Percentiles rank a stretch among this genome's conserved stretches.
phyloP scores from a whole-genome alignment of 345 rosid species.

The Eucalyptus pauciflora region DNA sequence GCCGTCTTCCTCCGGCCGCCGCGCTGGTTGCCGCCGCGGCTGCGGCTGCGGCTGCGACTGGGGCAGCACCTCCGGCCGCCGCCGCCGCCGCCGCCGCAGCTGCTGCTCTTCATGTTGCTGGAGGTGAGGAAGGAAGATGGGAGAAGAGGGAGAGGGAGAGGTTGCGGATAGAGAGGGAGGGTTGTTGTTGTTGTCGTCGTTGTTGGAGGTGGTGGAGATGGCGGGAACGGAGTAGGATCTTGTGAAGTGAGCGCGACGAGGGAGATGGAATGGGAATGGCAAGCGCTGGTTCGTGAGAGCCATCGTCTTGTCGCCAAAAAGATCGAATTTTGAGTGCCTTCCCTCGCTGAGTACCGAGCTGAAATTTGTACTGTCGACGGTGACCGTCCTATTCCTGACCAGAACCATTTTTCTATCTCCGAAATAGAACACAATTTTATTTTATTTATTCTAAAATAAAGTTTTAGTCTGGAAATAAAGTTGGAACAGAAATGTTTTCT shows the following conservation, averaged over 20 bases:
- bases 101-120: slow-evolving; percentile 4
- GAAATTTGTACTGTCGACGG: accelerated
- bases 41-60: neutral
- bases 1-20: slow-evolving; percentile 4
- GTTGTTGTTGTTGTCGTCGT: no score
- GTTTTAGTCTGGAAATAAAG: no score
- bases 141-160: neutral
- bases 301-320: neutral
- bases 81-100: neutral
- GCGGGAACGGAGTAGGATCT: neutral
- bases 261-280: neutral
- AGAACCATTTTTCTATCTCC: no score
- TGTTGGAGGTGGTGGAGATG: neutral
- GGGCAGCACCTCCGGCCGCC: neutral
- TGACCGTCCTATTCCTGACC: accelerated
- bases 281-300: neutral
- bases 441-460: no score
- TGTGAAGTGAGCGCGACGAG: neutral
- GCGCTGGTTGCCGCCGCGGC: neutral
- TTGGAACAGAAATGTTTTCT: accelerated
- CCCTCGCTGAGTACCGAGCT: neutral
- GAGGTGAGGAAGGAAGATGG: slow-evolving; percentile 56
- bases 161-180: slow-evolving; percentile 17
- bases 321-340: neutral
- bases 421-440: no score